Evolutionary conservation across 495 filamentous ascomycete species (phyloP), one percentile per base, ranked within the genome.

Genomic region (Podospora sp.): DNA sequence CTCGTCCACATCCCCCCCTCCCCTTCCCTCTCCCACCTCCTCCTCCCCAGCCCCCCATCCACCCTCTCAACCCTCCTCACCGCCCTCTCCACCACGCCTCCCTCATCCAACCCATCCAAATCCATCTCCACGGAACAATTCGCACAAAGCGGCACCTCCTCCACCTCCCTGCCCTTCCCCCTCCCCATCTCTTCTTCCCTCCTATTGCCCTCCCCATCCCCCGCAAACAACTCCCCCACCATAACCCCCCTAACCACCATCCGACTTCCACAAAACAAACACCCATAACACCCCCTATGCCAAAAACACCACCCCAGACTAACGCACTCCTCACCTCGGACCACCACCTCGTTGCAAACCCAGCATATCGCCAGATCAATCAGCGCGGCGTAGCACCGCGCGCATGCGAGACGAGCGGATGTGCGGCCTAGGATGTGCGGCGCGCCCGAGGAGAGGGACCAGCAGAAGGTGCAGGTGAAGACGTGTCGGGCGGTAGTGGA

Each of bases 391-490:
- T 78, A 78, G 71, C 82, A 85, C 0, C 71, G 16, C 14, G 67
- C 65, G 67, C 80, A 84, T n/a, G 77, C 74, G 20, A 83, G 75
- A 0, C 81, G 76, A 25, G 76, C 74, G 0, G 74, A 67, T 9
- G 27, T 46, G 18, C 60, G 70, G 11, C 77, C 75, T 16, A 76
- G 71, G 53, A 73, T 63, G 63, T 66, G 76, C 0, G 72, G 76
- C 11, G 67, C 53, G 1, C 67, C 69, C 12, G 62, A 63, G 27
- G 71, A 76, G 18, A 67, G 60, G 46, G 67, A 69, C 79, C 77
- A 82, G 76, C 81, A 83, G 70, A 84, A 82, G 2, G 81, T 84
- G 73, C 83, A 84, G 8, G 77, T 78, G 71, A 84, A 84, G 36
- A 74, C 46, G 24, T 68, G 64, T 11, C 49, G 57, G 21, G 36